Base-by-base conservation (phyloP, 2,329 filamentous ascomycete genomes). In the Venturia asperata region DNA sequence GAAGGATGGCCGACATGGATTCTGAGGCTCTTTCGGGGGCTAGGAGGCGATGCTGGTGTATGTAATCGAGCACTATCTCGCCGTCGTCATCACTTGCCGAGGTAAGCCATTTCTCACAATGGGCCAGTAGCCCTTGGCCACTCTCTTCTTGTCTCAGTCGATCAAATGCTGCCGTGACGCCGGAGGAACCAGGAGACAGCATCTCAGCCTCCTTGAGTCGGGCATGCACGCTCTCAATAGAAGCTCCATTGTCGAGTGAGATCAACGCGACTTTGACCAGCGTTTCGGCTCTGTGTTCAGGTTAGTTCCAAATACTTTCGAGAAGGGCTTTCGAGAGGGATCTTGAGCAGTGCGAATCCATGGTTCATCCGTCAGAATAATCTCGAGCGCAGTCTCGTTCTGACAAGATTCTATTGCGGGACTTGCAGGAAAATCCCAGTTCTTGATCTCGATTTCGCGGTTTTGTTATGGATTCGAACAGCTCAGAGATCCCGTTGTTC, bases 151-250 rank as follows among this genome's bases (percentile, higher is more conserved):
- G 71, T 67, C 75, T 74, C 62, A 81, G 67, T n/a, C 70, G 67
- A 30, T 76, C 67, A 74, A 77, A 78, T 65, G 73, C 74, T 52
- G 74, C 72, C 67, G 76, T 77, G 66, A 81, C 73, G 27, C 72
- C 69, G 13, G 71, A 69, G 68, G 77, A 76, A 17, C 77, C 71
- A 41, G 78, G 75, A 63, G 77, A 75, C 45, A 81, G 72, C 55
- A 75, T 74, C 30, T 75, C 76, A 42, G 79, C 79, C 70, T 80
- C 76, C 58, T 76, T 74, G 65, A 81, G 70, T n/a, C 74, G 72
- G 60, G 74, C 70, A 34, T 76, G 76, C 27, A 78, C 79, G 64
- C 75, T 72, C 56, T 73, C 71, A 56, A 79, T 70, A 49, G 77
- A 72, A 62, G 68, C 70, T 21, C 58, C 65, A 15, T 68, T 62